Evolutionary conservation across 1,139 yeast species (phyloP), one percentile per base, ranked within the genome.

Genomic region (Geotrichum restrictum): DNA sequence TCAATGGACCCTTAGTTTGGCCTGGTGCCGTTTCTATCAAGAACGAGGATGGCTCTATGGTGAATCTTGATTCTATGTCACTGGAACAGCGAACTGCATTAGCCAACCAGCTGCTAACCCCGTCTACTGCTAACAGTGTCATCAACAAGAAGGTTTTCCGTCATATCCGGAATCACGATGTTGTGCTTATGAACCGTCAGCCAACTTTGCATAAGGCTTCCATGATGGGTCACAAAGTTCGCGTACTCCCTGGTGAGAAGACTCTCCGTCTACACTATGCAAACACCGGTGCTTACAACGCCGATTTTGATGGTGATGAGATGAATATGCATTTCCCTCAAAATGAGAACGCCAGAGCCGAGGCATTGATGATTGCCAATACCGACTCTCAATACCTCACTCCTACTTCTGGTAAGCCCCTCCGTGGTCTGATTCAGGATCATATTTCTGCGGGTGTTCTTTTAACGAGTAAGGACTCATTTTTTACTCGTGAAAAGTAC

Each of bases 261-360:
- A 94, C 98, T 3, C 77, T 94, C 63, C 82, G 99, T 69, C 78
- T 94, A 70, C 99, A 94, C 71, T 94, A 94, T 71, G 98, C 99
- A 62, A 94, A 94, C 70, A 94, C 98, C 46, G 98, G 98, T 74
- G 97, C 98, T 51, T 89, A 89, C 73, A 94, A 93, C 71, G 98
- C 98, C 41, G 99, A 94, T 80, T 94, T 94, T 66, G 99, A 94
- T 74, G 99, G 99, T 76, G 99, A 94, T 73, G 99, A 94, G 76
- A 94, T 94, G 99, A 94, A 94, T 69, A 86, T 94, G 97, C 99
- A 94, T 74, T 93, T 94, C 77, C 99, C 99, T 31, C 99, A 94
- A 74, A 91, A 88, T 70, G 98, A 93, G 74, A 88, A 88, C 64
- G 98, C 98, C 13, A 84, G 93, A 65, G 94, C 98, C 29, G 99